Evolutionary conservation across 2,329 filamentous ascomycete species (phyloP), one percentile per base, ranked within the genome.

Genomic region (Intubia oerlemansii): DNA sequence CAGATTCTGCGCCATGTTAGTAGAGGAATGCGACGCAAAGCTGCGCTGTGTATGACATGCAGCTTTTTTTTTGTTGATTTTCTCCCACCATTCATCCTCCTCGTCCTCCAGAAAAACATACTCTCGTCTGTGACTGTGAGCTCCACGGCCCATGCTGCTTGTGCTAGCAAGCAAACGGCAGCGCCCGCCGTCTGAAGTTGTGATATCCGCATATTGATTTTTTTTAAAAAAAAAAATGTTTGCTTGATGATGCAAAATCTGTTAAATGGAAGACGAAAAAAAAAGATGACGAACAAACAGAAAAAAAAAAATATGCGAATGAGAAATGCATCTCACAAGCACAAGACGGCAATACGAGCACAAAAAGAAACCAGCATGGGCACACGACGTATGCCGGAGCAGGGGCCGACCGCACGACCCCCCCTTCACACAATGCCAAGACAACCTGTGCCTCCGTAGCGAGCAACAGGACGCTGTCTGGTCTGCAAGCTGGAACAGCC

Each of bases 1-100:
- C 42, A 0, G 62, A 65, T 27, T 48, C 61, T 66, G 47, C 27
- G 50, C 9, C 5, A 13, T 5, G 16, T 7, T 4, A 10, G 14
- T n/a, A n/a, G n/a, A n/a, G n/a, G n/a, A n/a, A n/a, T n/a, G n/a
- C n/a, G n/a, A n/a, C n/a, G n/a, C n/a, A n/a, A n/a, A n/a, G n/a
- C n/a, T n/a, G n/a, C n/a, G n/a, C n/a, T n/a, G n/a, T n/a, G n/a
- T n/a, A n/a, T n/a, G n/a, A n/a, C n/a, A n/a, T n/a, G n/a, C n/a
- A n/a, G n/a, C n/a, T n/a, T n/a, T n/a, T n/a, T n/a, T n/a, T n/a
- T 16, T 9, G 10, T 10, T 18, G 20, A 14, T 8, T 3, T 14
- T 13, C 2, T n/a, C n/a, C n/a, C n/a, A n/a, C n/a, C n/a, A n/a
- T n/a, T n/a, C n/a, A n/a, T n/a, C n/a, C n/a, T n/a, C n/a, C n/a